Base-by-base conservation (phyloP, 2,329 filamentous ascomycete species). In the Septoria linicola region DNA sequence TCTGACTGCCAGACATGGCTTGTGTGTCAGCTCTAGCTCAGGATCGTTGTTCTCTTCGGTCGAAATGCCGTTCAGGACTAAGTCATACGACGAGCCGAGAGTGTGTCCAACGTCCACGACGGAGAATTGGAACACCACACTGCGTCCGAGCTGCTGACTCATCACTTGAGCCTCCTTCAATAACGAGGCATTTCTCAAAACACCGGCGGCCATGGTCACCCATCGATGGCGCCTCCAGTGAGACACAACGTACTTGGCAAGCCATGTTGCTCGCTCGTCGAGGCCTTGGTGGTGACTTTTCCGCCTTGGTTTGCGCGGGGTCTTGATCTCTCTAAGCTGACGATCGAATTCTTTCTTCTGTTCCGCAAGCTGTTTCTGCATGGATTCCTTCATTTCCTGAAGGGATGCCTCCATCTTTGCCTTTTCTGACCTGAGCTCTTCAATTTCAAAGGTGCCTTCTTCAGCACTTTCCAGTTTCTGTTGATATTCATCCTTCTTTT, bases 111-210 rank as follows among this genome's bases (percentile, higher is more conserved):
- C 76, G 63, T 96, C 92, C 25, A 97, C 83, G 49, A 96, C 84
- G 10, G 89, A 87, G 67, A 97, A 99, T 69, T 99, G 93, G 68
- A 99, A 97, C 16, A 92, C 85, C 7, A 96, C 88, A 59, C 84
- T 84, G 68, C 96, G 93, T 61, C 93, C 88, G 74, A 99, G 87
- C 63, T 95, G 89, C 62, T 96, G 92, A 73, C 91, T 95, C 89
- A 99, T 93, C 54, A 99, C 85, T 66, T 99, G 93, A 1, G 93
- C 93, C 71, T 99, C 93, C 68, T 99, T 99, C 52, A 99, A 72
- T 21, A 85, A 82, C 6, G 88, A 84, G 2, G 92, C 92, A 67
- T 95, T 86, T 66, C 95, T 90, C 39, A 99, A 76, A 21, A 97
- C 85, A 1, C 85, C 83, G 69, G 97, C 93, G 2, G 92, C 91